These are phyloP conservation scores for Trifolium pratense DNA, from an alignment of 306 rosid species.

Conservation along the genomic window DNA sequence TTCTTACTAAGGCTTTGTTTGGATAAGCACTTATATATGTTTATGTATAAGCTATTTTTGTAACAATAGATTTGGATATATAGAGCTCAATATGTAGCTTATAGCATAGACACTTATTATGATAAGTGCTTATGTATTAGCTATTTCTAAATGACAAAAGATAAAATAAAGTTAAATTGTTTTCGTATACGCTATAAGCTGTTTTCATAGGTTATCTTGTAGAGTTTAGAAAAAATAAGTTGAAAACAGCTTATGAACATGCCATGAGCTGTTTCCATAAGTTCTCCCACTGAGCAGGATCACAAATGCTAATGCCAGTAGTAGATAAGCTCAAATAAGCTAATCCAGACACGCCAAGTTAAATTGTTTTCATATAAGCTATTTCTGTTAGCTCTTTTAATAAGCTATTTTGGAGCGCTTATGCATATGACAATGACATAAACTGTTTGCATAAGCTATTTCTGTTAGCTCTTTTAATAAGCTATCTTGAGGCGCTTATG, in stretches of 20 bases:
- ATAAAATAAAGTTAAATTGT: background rate
- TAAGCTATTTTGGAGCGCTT: background rate
- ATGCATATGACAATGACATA: background rate
- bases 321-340: background rate
- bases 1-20: background rate
- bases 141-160: background rate
- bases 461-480: background rate
- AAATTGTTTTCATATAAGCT: background rate
- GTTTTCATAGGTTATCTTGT: background rate
- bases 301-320: background rate
- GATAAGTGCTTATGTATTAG: background rate
- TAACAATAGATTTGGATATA: background rate
- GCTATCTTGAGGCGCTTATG: background rate
- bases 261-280: background rate
- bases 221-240: background rate
- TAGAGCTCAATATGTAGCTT: background rate
- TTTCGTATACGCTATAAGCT: background rate
- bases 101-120: background rate
- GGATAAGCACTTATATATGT: background rate
- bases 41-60: background rate
- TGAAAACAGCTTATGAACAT: background rate
- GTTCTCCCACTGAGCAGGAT: background rate
- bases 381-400: background rate
- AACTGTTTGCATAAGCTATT: background rate
- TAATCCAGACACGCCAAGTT: background rate